Base-by-base conservation (phyloP, 139 green algal species). In the Desmodesmus armatus region DNA sequence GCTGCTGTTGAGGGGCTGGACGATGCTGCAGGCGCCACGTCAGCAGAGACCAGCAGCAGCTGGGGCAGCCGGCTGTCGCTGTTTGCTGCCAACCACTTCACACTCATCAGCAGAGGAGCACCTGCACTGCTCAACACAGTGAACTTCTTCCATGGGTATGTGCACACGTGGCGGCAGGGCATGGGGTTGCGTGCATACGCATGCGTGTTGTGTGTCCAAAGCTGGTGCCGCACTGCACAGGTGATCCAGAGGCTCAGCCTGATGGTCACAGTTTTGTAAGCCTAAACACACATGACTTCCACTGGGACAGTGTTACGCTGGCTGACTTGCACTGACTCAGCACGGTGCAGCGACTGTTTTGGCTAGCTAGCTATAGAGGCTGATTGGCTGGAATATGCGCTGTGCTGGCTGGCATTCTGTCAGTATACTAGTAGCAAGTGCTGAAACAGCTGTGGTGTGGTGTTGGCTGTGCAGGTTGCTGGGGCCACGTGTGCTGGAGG, bases 1-100 rank as follows among this genome's bases (percentile, higher is more conserved):
- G 78, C 62, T 65, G 78, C 78, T 65, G 78, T 84, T 25, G 78
- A 84, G 13, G 76, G 76, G 25, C 37, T 31, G 11, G 55, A 71
- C 17, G 37, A 27, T 29, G 40, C 58, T 37, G 78, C 78, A 19
- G 63, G 78, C 44, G 58, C 78, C n/a, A 33, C 60, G 3, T 77
- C 62, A 49, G 78, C 27, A 0, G 62, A 39, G 3, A 75, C 78
- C 41, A 84, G 63, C 31, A 66, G 62, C 29, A 27, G 39, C 2
- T 84, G 62, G 78, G 62, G 62, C 58, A 83, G 78, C 27, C 37
- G 58, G 33, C 31, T 63, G 65, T 75, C 88, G 33, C 78, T 63
- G 66, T 90, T 77, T 80, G 41, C 97, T 82, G 96, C 95, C 0
- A 89, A 95, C 76, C 93, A 98, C 92, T 99, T 98, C 80, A 85